Percentiles rank a stretch among this genome's conserved stretches.
These are phyloP conservation scores for Seiridium cupressi DNA, from an alignment of 2,329 filamentous ascomycete species.

Conservation along the genomic window DNA sequence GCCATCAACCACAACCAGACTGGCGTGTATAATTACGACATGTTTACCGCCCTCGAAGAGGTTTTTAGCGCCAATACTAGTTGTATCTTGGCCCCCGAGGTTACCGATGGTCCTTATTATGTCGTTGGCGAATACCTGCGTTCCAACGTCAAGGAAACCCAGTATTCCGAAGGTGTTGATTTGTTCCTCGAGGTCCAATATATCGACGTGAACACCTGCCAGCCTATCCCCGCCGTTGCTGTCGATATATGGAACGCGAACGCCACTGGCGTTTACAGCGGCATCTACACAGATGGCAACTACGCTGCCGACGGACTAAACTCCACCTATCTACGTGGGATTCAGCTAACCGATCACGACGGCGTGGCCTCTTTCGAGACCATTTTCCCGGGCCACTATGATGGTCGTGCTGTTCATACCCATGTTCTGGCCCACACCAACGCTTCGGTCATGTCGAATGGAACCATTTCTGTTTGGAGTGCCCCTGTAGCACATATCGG, in stretches of 20 bases:
- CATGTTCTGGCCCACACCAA: constrained; percentile 33
- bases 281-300: constrained; percentile 23
- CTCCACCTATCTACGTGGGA: constrained; percentile 45
- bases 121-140: constrained; percentile 44
- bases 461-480: constrained; percentile 24
- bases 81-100: constrained; percentile 31
- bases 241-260: constrained; percentile 45
- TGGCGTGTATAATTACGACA: constrained; percentile 21
- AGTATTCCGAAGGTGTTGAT: constrained; percentile 37
- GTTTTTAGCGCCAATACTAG: constrained; percentile 34
- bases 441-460: constrained; percentile 24
- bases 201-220: constrained; percentile 45
- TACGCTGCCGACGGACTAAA: constrained; percentile 32
- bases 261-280: constrained; percentile 27
- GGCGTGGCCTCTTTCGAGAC: constrained; percentile 47
- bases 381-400: constrained; percentile 42
- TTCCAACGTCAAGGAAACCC: constrained; percentile 39
- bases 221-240: constrained; percentile 36
- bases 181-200: constrained; percentile 44
- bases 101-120: constrained; percentile 39
- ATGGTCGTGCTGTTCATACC: constrained; percentile 36
- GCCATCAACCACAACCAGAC: constrained; percentile 32
- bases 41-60: constrained; percentile 29
- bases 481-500: constrained; percentile 28
- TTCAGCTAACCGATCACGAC: constrained; percentile 43